phyloP scores from a whole-genome alignment of 345 rosid genomes.

The Camelina sativa region DNA sequence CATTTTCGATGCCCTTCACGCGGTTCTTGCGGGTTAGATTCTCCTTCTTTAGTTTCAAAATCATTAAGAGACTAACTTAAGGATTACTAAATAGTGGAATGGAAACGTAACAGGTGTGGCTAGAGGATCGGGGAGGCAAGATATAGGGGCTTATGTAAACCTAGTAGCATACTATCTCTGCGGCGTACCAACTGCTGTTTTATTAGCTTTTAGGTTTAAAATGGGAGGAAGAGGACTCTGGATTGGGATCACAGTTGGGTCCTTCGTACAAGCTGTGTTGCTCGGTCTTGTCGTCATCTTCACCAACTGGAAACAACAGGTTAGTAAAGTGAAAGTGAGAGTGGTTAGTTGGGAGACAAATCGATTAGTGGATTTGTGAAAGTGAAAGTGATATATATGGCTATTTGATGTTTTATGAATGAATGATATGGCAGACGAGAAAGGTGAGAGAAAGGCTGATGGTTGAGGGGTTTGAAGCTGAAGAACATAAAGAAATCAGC shows the following conservation, averaged over 20 bases:
- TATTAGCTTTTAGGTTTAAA: conserved; percentile 35
- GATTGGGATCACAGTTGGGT: conserved; percentile 46
- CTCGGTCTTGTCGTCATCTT: conserved; percentile 36
- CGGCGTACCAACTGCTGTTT: conserved; percentile 35
- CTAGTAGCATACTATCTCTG: conserved; percentile 41
- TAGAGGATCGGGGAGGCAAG: conserved; percentile 48
- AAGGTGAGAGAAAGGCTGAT: conserved; percentile 40
- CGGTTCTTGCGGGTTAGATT: conserved; percentile 39
- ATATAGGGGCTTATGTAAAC: conserved; percentile 43
- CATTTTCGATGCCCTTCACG: conserved; percentile 42
- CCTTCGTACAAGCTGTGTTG: conserved; percentile 34
- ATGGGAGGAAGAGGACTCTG: conserved; percentile 42
- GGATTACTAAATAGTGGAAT: too few relatives aligned
- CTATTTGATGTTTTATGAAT: not conserved
- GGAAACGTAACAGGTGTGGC: conserved; percentile 25
- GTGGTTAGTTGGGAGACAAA: too few relatives aligned
- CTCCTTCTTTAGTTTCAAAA: not conserved
- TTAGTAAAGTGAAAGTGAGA: conserved; percentile 14
- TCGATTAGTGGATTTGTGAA: not conserved
- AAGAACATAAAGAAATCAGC: conserved; percentile 6
- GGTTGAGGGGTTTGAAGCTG: conserved; percentile 37
- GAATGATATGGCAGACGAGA: conserved; percentile 26
- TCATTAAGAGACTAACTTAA: not conserved
- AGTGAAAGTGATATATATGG: conserved; percentile 6
- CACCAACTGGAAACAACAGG: conserved; percentile 49